Conservation (phyloP, 2,329 filamentous ascomycete species). For the Colletotrichum graminicola region DNA sequence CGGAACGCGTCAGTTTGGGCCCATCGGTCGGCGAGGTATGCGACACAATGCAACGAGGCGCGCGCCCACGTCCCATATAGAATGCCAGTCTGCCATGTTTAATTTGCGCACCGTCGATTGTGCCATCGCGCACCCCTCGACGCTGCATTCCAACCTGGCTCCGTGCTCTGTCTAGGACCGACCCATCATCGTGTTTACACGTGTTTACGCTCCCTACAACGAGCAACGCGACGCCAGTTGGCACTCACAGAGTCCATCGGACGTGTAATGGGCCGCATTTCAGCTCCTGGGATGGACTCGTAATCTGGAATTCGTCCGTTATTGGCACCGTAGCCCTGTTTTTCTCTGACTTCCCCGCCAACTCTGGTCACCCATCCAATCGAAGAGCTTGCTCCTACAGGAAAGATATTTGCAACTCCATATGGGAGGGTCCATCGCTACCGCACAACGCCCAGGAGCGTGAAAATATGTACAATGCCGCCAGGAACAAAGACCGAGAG, state of each 20-base stretch:
- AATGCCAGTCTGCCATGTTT: constrained; percentile 30
- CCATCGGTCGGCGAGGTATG: constrained; percentile 14
- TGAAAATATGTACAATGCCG: background rate
- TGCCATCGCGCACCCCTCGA: constrained; percentile 25
- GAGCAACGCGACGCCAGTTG: constrained; percentile 16
- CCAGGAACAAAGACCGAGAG: background rate
- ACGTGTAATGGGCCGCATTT: constrained; percentile 25
- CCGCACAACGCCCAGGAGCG: background rate
- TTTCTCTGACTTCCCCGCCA: background rate
- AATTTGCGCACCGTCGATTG: constrained; percentile 34
- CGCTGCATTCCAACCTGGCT: constrained; percentile 23
- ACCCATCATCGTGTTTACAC: constrained; percentile 27
- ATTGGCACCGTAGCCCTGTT: background rate
- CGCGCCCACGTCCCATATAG: constrained; percentile 1
- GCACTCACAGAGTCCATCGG: background rate
- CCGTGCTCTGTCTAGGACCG: constrained; percentile 3
- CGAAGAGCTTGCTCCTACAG: background rate
- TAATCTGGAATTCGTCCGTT: constrained; percentile 26
- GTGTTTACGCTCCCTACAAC: constrained; percentile 24
- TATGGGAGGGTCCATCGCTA: background rate
- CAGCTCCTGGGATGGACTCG: constrained; percentile 12
- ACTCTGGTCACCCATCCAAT: background rate
- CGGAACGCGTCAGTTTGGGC: constrained; percentile 16
- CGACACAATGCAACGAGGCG: constrained; percentile 25
- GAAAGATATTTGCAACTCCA: background rate